Base-by-base conservation (phyloP, 768 basidiomycete genomes). In the Xerocomellus amylosporus region DNA sequence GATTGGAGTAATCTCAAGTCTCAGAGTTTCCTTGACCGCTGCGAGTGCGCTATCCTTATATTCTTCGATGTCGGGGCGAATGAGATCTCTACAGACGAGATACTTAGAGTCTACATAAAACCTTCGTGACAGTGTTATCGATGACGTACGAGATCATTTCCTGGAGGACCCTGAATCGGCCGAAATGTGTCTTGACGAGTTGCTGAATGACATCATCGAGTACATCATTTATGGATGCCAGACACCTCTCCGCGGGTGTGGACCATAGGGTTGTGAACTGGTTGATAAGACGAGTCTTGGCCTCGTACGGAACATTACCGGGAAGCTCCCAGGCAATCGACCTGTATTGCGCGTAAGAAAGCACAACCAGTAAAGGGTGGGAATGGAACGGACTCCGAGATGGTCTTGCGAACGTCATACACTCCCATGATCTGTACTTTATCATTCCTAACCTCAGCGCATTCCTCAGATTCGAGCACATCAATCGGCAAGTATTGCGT, bases 321-420 rank as follows among this genome's bases (percentile, higher is more conserved):
- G 75, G 75, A 26, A 79, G 70, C 46, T 79, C 75, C 78, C 77
- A 78, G 3, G 65, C 71, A 30, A 70, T 68, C 8, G 71, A 70
- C 12, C 78, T 79, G 24, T 24, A n/a, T 6, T 13, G 4, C 37
- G 5, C 1, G 12, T 68, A 0, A 60, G 49, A 51, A 22, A 19
- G n/a, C 5, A 9, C 7, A 30, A 14, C 43, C 14, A 26, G 6
- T 19, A 33, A 17, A 2, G 26, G 12, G 26, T 24, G 10, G 3
- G 3, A 31, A 42, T 13, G 8, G 19, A 20, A 63, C 73, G 17
- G 49, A 78, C 77, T 71, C 68, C 2, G 51, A 33, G 19, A 78
- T 77, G 7, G 66, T 61, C 49, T 57, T 53, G 26, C 70, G 67
- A 33, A 79, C 71, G 14, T 74, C 73, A 1, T 54, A 10, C 40